Base-by-base conservation (phyloP, 495 filamentous ascomycete species). In the Cairneyella variabilis region DNA sequence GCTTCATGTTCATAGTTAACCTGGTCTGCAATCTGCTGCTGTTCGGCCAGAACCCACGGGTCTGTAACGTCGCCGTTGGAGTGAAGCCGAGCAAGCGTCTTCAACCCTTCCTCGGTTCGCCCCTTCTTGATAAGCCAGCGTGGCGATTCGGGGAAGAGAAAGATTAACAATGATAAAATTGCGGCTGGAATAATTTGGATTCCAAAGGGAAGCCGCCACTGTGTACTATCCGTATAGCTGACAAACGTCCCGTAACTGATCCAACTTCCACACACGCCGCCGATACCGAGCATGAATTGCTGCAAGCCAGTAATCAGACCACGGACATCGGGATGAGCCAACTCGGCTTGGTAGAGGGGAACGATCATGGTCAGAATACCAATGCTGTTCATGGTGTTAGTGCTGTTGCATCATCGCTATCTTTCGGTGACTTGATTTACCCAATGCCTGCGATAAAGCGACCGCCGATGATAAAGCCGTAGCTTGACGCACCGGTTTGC, bases 261-360 rank as follows among this genome's bases (percentile, higher is more conserved):
- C 68, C 68, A 70, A 40, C 42, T 48, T 2, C 22, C 28, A 32
- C 28, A 26, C 25, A 36, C 46, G 20, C n/a, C 73, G 18, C 76
- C 76, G 52, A 76, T 43, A 28, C 52, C 52, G n/a, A 54, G 52
- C 52, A 54, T 54, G 10, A 48, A 48, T 21, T 54, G 42, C 16
- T 54, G 52, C 11, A 54, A 25, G 28, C 48, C 74, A 46, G 63
- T 75, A 10, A 77, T 60, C 48, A 69, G 69, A 21, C 77, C 78
- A 27, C 78, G 68, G 45, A 80, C 74, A 34, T 75, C 66, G 60
- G 76, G 78, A 8, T 77, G 77, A n/a, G 75, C 71, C 66, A 74
- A 78, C 56, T 81, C 78, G 6, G 74, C 71, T 32, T 54, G 52
- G 32, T 54, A 54, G 3, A 54, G 21, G 10, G 79, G 78, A 0